Conservation (phyloP, 192 early-diverging fungal genomes). For the Coemansia umbellata region DNA sequence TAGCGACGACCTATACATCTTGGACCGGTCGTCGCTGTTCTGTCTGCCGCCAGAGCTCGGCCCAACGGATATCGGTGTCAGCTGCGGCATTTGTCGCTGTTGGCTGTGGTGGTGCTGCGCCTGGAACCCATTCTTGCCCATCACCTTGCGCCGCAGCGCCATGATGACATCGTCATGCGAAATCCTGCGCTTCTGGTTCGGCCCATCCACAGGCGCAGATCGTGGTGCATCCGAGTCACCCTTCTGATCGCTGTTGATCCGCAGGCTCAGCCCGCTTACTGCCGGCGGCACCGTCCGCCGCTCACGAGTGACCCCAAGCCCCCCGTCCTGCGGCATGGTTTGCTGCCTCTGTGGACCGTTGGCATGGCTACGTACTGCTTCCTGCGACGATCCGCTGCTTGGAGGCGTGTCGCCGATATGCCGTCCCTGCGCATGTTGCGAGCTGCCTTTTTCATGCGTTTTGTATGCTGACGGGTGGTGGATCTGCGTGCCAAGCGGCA, state of each 20-base stretch:
- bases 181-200: slow-evolving; percentile 36
- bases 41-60: not conserved
- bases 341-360: not conserved
- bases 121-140: slow-evolving; percentile 27
- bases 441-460: slow-evolving; percentile 4
- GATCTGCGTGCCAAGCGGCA: slow-evolving; percentile 37
- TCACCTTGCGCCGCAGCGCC: slow-evolving; percentile 52
- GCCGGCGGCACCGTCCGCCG: slow-evolving; percentile 34
- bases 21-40: slow-evolving; percentile 1
- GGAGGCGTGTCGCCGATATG: not conserved
- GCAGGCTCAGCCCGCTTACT: slow-evolving; percentile 40
- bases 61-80: not conserved
- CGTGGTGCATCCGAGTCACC: slow-evolving; percentile 19
- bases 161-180: slow-evolving; percentile 51
- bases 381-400: slow-evolving; percentile 5
- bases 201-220: slow-evolving; percentile 49
- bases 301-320: not conserved
- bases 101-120: slow-evolving; percentile 1
- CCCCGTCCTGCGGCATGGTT: not conserved
- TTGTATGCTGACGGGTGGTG: slow-evolving; percentile 46
- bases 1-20: slow-evolving; percentile 22
- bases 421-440: slow-evolving; percentile 3
- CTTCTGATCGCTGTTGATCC: slow-evolving; percentile 7
- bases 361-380: not conserved
- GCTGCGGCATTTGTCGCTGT: not conserved